Evolutionary conservation across 345 rosid genomes (phyloP).

Genomic region (Sisymbrium irio): DNA sequence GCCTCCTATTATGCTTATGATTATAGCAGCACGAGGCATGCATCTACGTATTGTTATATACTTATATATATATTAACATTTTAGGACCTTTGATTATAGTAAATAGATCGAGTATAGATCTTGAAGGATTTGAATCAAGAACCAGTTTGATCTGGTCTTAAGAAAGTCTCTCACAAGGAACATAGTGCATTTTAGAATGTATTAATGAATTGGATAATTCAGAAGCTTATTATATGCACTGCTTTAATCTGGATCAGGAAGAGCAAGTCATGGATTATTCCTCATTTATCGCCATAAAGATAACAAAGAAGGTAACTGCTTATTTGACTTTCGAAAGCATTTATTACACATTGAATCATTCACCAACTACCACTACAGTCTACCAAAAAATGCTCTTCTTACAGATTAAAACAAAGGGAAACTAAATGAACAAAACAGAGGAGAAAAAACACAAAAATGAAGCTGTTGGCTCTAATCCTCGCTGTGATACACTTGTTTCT

Average conservation of each 20-base stretch:
- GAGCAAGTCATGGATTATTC: slow-evolving; percentile 22
- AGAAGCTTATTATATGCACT: neutral
- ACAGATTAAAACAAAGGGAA: neutral
- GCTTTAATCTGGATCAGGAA: neutral
- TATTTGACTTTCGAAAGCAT: slow-evolving; percentile 12
- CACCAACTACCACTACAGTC: slow-evolving; percentile 32
- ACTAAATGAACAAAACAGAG: neutral
- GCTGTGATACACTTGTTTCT: slow-evolving; percentile 17
- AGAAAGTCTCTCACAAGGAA: neutral
- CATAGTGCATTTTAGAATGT: neutral
- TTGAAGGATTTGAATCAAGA: neutral
- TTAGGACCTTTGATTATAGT: neutral
- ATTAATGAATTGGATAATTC: neutral
- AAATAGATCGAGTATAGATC: neutral
- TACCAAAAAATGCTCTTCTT: neutral
- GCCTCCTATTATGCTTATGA: neutral
- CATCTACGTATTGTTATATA: no score
- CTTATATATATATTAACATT: neutral
- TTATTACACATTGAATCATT: slow-evolving; percentile 18
- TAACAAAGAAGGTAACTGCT: slow-evolving; percentile 11
- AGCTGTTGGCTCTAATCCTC: neutral
- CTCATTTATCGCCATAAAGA: slow-evolving; percentile 19
- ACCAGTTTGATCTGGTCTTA: neutral
- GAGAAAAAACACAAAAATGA: neutral
- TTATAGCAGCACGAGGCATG: neutral